phyloP scores from a whole-genome alignment of 208 protist genomes.

The Leishmania tarentolae region DNA sequence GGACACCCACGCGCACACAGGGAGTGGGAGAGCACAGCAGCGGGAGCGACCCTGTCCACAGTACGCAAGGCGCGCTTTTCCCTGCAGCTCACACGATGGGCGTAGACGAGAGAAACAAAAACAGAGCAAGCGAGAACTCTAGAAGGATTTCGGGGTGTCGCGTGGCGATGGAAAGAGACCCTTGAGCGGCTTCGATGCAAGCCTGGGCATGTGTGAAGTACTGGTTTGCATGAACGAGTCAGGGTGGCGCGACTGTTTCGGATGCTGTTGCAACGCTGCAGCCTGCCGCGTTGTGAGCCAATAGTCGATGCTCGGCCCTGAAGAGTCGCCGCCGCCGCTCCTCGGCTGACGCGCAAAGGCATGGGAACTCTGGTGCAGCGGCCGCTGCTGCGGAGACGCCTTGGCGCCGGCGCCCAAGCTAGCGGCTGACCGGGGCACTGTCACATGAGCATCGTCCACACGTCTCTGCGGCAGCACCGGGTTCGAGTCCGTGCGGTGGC shows the following conservation, averaged over 20 bases:
- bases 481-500: slow-evolving; percentile 21
- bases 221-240: not conserved
- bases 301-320: not conserved
- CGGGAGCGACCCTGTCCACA: not conserved
- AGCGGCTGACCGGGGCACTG: not conserved
- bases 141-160: not conserved
- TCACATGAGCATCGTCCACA: not conserved
- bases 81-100: not conserved
- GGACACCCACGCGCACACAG: not conserved
- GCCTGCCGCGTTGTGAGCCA: not conserved
- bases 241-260: not conserved
- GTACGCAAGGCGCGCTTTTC: not conserved
- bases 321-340: slow-evolving; percentile 8
- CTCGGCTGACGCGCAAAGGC: not conserved
- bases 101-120: not conserved
- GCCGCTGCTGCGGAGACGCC: slow-evolving; percentile 13
- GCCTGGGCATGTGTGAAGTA: not conserved
- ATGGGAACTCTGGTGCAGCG: not conserved
- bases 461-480: not conserved
- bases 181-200: slow-evolving; percentile 5
- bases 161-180: not conserved
- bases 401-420: not conserved
- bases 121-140: not conserved
- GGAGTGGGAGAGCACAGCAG: not conserved
- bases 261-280: not conserved